These are phyloP conservation scores for Prunus mongolica DNA, from an alignment of 306 rosid species.

Conservation along the genomic window DNA sequence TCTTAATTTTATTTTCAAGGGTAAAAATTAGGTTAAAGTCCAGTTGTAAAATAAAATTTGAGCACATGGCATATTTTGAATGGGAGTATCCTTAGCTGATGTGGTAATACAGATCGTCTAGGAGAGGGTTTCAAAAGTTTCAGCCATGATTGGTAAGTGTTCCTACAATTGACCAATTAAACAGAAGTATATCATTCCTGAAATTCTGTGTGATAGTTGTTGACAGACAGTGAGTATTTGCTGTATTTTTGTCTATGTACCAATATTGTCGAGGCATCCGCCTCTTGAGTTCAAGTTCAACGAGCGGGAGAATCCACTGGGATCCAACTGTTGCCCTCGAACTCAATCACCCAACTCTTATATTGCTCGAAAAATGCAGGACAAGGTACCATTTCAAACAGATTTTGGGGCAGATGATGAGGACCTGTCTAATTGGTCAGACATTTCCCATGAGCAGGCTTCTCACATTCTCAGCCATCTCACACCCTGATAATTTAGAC, in stretches of 20 bases:
- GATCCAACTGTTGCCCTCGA: conserved; percentile 46
- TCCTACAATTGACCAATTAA: neutral
- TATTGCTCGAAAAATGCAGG: conserved; percentile 49
- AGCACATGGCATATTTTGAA: too few relatives aligned
- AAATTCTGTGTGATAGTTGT: neutral
- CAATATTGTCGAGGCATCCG: conserved; percentile 30
- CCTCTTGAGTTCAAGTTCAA: conserved; percentile 33
- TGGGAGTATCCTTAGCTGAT: too few relatives aligned
- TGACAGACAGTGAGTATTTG: neutral
- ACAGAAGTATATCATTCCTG: too few relatives aligned
- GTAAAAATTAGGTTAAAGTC: too few relatives aligned
- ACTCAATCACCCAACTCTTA: conserved; percentile 43
- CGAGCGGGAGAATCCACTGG: conserved; percentile 29
- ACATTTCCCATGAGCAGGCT: conserved; percentile 71
- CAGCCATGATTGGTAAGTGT: neutral
- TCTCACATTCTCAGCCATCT: conserved; percentile 48
- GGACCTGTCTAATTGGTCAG: conserved; percentile 39
- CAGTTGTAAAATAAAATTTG: too few relatives aligned
- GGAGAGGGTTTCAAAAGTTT: neutral
- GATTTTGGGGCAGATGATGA: conserved; percentile 53
- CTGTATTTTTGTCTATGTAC: conserved; percentile 12
- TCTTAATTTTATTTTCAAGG: too few relatives aligned
- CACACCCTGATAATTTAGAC: conserved; percentile 47
- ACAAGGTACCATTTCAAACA: conserved; percentile 53
- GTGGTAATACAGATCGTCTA: neutral